Percentiles rank a stretch among this genome's conserved stretches.
Conservation (phyloP, 2,329 filamentous ascomycete species). For the Trichoderma cornu-damae region DNA sequence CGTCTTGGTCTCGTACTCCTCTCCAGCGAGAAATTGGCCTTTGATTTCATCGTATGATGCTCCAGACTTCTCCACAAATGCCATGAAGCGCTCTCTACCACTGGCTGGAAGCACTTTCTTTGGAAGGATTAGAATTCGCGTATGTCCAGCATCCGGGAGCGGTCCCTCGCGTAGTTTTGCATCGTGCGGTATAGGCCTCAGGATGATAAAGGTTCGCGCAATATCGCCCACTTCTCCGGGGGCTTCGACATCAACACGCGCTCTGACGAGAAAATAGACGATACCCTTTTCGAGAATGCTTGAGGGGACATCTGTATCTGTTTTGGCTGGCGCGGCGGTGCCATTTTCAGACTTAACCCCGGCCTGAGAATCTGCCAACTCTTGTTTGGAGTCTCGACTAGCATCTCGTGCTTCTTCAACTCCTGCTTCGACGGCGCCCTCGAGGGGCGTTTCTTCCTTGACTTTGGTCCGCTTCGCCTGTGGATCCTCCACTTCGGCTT, state of each 20-base stretch:
- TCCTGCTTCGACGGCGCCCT: not conserved
- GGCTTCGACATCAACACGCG: slow-evolving; percentile 66
- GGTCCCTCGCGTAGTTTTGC: slow-evolving; percentile 52
- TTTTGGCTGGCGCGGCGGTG: slow-evolving; percentile 21
- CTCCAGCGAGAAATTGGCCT: slow-evolving; percentile 61
- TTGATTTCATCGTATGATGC: slow-evolving; percentile 64
- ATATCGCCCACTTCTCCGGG: slow-evolving; percentile 67
- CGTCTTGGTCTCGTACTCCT: slow-evolving; percentile 72
- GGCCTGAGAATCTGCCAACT: not conserved
- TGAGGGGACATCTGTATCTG: slow-evolving; percentile 36
- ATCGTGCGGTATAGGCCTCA: slow-evolving; percentile 66
- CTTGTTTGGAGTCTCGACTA: not conserved
- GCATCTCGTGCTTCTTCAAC: not conserved
- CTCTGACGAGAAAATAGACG: slow-evolving; percentile 85
- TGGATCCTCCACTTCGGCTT: slow-evolving; percentile 26
- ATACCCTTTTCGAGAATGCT: slow-evolving; percentile 78
- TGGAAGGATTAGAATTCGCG: slow-evolving; percentile 69
- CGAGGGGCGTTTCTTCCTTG: slow-evolving; percentile 20
- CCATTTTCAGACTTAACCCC: not conserved
- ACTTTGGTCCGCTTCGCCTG: slow-evolving; percentile 28
- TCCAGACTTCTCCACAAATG: slow-evolving; percentile 73
- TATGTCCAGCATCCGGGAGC: slow-evolving; percentile 51
- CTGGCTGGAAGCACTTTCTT: slow-evolving; percentile 77
- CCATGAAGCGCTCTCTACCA: slow-evolving; percentile 66
- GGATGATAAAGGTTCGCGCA: slow-evolving; percentile 71